These are phyloP conservation scores for Poa pratensis DNA, from an alignment of 176 grass and related monocot species.

Conservation along the genomic window DNA sequence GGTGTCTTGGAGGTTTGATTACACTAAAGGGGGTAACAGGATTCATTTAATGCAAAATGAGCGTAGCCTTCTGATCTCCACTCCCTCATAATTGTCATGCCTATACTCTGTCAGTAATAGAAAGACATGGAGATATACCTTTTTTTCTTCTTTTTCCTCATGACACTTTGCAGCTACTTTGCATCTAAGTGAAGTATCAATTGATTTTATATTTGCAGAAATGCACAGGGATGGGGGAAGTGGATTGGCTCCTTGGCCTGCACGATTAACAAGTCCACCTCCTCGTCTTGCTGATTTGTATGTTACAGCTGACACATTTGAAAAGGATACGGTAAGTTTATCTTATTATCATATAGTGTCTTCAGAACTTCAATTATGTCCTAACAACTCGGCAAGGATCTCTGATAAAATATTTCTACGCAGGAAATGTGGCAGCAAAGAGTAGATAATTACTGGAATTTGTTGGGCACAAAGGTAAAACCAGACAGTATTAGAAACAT, in stretches of 20 bases:
- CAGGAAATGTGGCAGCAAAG: constrained; percentile 96
- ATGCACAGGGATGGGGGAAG: constrained; percentile 86
- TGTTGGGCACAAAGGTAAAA: constrained; percentile 74
- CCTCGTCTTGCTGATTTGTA: constrained; percentile 90
- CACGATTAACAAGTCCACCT: constrained; percentile 83
- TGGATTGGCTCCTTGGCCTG: constrained; percentile 93
- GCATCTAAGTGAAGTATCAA: constrained; percentile 32
- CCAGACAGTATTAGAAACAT: constrained; percentile 82
- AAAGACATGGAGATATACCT: neutral
- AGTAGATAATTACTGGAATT: constrained; percentile 87
- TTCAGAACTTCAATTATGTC: constrained; percentile 33
- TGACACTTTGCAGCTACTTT: constrained; percentile 21
- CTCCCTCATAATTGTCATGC: neutral
- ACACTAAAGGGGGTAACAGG: neutral
- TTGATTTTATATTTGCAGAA: constrained; percentile 65
- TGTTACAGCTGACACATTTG: constrained; percentile 78
- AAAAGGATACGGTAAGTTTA: constrained; percentile 82
- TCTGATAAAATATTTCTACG: constrained; percentile 38
- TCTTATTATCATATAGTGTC: constrained; percentile 32
- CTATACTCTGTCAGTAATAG: constrained; percentile 13
- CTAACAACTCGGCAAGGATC: constrained; percentile 24
- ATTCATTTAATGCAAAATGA: constrained; percentile 26
- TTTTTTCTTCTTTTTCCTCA: constrained; percentile 26
- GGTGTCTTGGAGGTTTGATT: neutral
- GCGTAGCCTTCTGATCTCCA: neutral